A percentile compares a stretch with the other conserved stretches of the same genome.
phyloP scores from a whole-genome alignment of 2,329 filamentous ascomycete genomes.

The Fusarium sp. region DNA sequence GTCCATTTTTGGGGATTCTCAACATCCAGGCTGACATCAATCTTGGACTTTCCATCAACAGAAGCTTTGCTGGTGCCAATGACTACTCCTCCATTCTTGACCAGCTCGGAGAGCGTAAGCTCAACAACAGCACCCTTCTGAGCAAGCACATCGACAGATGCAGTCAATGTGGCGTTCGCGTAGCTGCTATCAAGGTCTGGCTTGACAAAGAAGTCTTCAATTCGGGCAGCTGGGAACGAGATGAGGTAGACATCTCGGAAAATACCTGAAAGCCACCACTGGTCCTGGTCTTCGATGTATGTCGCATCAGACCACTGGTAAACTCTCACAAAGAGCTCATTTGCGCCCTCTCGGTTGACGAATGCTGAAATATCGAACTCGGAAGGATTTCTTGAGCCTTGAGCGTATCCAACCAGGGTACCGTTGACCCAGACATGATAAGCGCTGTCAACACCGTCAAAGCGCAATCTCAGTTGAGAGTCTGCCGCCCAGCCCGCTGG shows the following conservation, averaged over 20 bases:
- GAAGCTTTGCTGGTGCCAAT: conserved; percentile 47
- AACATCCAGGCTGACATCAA: conserved; percentile 63
- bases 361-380: conserved; percentile 75
- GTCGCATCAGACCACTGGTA: conserved; percentile 78
- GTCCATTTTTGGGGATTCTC: conserved; percentile 74
- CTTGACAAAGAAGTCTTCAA: conserved; percentile 69
- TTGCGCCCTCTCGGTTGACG: conserved; percentile 58
- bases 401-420: conserved; percentile 73
- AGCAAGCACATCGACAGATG: conserved; percentile 60
- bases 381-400: conserved; percentile 75
- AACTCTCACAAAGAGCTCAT: conserved; percentile 73
- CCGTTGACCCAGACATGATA: conserved; percentile 79
- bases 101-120: conserved; percentile 59
- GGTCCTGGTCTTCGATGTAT: conserved; percentile 78
- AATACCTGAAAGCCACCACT: conserved; percentile 78
- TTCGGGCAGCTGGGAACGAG: conserved; percentile 66
- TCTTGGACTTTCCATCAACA: conserved; percentile 45
- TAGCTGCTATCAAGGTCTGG: conserved; percentile 68
- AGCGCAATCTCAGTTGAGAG: conserved; percentile 73
- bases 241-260: conserved; percentile 76
- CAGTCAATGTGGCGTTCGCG: conserved; percentile 61
- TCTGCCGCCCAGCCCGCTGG: conserved; percentile 60
- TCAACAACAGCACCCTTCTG: conserved; percentile 54
- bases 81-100: conserved; percentile 53
- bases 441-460: conserved; percentile 79